Evolutionary conservation across 345 rosid species (phyloP), one percentile per base, ranked within the genome.

Genomic region (Gossypium sturtianum): DNA sequence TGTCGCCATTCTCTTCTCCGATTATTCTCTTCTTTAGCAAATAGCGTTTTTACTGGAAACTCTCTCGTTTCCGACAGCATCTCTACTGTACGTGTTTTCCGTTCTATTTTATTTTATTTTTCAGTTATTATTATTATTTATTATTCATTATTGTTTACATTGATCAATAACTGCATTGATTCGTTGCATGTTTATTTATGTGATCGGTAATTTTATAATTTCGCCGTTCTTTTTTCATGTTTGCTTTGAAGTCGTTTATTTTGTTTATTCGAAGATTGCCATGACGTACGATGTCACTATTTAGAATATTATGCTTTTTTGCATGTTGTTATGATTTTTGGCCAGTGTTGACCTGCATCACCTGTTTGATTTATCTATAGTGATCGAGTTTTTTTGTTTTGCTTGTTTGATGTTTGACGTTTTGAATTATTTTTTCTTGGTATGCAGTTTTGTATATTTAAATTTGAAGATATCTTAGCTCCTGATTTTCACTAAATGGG

Each of bases 401-500:
- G 12, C 25, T 34, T 41, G 49, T 56, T 12, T 43, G 12, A 38
- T 19, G 44, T 45, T 12, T 12, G 12, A 12, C 8, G 74, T 11
- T 20, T 45, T 65, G 27, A 12, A 3, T 29, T 66, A 20, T 2
- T 53, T 34, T 60, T 15, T 6, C 3, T 76, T 12, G 20, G 8
- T 72, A 44, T 15, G 3, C 72, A 51, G 38, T 16, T 3, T 66
- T 76, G 38, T 54, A 54, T 77, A 74, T 25, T 19, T 69, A 43
- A 58, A 74, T 34, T 68, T 58, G 57, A 56, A 61, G 77, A 41
- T 25, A 67, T n/a, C 12, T 60, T 25, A 15, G 58, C 75, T 45
- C 69, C 65, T 49, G 7, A 2, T 3, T 10, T 53, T 63, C 56
- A 63, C 78, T 60, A 70, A 51, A 93, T 90, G 91, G 94, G 87